Evolutionary conservation across 106 monocot species (phyloP).

Genomic region (Allium fistulosum): DNA sequence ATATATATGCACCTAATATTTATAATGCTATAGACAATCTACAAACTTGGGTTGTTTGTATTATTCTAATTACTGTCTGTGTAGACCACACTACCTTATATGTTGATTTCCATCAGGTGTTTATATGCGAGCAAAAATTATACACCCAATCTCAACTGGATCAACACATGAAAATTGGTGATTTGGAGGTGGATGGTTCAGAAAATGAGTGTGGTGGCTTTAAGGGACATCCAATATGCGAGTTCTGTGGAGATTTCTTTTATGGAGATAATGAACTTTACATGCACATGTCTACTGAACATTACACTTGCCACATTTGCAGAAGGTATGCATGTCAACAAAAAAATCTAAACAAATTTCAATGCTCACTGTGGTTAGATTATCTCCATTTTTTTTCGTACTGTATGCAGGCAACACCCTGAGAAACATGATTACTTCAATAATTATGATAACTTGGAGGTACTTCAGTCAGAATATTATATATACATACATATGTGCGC

Average conservation of each 20-base stretch:
- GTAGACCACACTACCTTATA: background rate
- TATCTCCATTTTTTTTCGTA: background rate
- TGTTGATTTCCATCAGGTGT: constrained; percentile 40
- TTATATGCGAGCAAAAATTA: constrained; percentile 96
- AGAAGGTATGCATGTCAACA: constrained; percentile 41
- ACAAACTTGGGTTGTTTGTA: too few species aligned
- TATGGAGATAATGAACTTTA: constrained; percentile 98
- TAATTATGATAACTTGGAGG: constrained; percentile 95
- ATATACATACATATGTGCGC: too few species aligned
- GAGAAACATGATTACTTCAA: constrained; percentile 87
- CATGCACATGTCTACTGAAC: constrained; percentile 84
- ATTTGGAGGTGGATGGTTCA: constrained; percentile 90
- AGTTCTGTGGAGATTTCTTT: constrained; percentile 85
- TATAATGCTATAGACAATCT: too few species aligned
- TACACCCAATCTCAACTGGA: constrained; percentile 76
- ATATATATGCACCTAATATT: too few species aligned
- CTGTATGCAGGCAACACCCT: constrained; percentile 72
- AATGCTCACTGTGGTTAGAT: too few species aligned
- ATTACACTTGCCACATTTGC: constrained; percentile 94
- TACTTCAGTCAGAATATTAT: constrained; percentile 4
- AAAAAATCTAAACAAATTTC: too few species aligned
- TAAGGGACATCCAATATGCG: constrained; percentile 88
- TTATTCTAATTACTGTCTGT: background rate
- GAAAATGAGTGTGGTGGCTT: constrained; percentile 91
- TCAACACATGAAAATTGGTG: constrained; percentile 70